phyloP scores from a whole-genome alignment of 805 yeast genomes.

The Candida piceae region DNA sequence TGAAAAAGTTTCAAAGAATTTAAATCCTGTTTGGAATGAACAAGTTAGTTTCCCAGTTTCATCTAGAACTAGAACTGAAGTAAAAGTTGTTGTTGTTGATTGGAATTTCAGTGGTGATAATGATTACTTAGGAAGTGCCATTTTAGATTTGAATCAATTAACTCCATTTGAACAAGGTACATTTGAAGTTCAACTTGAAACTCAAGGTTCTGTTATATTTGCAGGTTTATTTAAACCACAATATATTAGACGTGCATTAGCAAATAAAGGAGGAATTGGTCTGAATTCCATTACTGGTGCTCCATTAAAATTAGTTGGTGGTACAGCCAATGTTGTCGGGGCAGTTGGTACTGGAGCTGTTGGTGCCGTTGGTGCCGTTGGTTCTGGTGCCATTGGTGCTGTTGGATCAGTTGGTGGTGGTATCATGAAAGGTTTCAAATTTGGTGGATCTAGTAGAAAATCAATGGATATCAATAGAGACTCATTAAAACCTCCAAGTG shows the following conservation, averaged over 20 bases:
- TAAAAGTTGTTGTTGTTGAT: constrained; percentile 52
- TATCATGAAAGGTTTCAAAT: too few species aligned
- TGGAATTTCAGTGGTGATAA: constrained; percentile 78
- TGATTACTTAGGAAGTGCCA: constrained; percentile 51
- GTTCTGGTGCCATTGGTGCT: constrained; percentile 26
- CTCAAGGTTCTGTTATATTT: constrained; percentile 61
- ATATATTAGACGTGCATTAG: constrained; percentile 59
- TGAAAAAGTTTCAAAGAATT: constrained; percentile 56
- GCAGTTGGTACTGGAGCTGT: constrained; percentile 38
- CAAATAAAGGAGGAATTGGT: constrained; percentile 36
- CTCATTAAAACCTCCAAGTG: constrained; percentile 15
- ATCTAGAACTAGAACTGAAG: constrained; percentile 52
- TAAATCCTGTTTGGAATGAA: constrained; percentile 78
- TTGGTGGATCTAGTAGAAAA: constrained; percentile 6
- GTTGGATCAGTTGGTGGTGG: constrained; percentile 13
- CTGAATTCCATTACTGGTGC: constrained; percentile 34
- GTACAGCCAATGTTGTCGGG: constrained; percentile 37
- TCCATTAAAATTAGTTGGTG: constrained; percentile 46
- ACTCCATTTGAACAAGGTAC: constrained; percentile 38
- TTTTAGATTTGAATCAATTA: constrained; percentile 45
- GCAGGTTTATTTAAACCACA: constrained; percentile 56
- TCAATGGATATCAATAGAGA: constrained; percentile 14
- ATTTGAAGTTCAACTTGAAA: constrained; percentile 46
- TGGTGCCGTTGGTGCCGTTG: constrained; percentile 37
- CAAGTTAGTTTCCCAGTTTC: constrained; percentile 50